Evolutionary conservation across 2,329 filamentous ascomycete species (phyloP).

Genomic region (Tolypocladium pustulatum): DNA sequence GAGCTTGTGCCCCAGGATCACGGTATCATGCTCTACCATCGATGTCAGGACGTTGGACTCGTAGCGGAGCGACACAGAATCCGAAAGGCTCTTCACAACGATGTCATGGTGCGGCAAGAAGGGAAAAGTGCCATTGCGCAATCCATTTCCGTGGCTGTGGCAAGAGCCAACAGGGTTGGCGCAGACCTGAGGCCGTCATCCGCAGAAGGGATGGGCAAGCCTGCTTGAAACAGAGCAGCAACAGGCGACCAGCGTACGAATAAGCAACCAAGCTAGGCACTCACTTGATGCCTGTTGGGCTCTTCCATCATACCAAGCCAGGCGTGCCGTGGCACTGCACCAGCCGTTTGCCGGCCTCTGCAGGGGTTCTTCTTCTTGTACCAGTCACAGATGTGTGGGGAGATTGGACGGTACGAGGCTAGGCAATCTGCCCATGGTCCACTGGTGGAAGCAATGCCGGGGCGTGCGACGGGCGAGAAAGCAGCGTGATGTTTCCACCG

Average conservation of each 20-base stretch:
- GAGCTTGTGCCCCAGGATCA: constrained; percentile 47
- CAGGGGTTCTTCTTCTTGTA: neutral
- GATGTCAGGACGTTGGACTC: constrained; percentile 37
- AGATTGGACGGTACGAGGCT: neutral
- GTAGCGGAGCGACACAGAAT: constrained; percentile 33
- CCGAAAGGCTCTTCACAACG: constrained; percentile 44
- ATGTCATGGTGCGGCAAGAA: constrained; percentile 36
- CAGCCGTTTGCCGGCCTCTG: neutral
- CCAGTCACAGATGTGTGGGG: constrained; percentile 1
- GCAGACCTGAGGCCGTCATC: neutral
- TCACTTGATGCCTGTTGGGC: neutral
- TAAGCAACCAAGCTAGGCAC: neutral
- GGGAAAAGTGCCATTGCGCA: constrained; percentile 34
- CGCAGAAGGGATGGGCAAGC: neutral
- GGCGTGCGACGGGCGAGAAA: constrained; percentile 2
- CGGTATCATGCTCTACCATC: constrained; percentile 31
- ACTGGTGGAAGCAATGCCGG: constrained; percentile 3
- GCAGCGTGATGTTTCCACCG: neutral
- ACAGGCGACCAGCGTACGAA: neutral
- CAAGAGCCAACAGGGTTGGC: constrained; percentile 1
- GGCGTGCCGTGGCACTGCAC: neutral
- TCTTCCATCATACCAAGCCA: neutral
- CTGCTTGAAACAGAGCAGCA: neutral
- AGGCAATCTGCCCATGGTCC: neutral
- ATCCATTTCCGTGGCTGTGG: constrained; percentile 22